Evolutionary conservation across 768 basidiomycete species (phyloP).

Genomic region (Pilatotrama ljubarskyi): DNA sequence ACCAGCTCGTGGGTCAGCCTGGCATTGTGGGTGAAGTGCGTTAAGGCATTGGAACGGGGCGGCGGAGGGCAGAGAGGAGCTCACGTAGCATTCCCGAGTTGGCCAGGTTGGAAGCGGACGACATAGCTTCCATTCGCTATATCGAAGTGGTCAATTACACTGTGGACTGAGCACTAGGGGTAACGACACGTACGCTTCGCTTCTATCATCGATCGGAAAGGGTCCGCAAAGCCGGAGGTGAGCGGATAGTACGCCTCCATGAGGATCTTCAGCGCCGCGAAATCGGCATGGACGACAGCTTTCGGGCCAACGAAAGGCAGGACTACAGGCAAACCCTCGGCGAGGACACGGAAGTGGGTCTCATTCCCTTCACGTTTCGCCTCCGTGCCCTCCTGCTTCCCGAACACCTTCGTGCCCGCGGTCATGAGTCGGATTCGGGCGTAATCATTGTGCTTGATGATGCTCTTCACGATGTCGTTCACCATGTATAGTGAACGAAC

Average conservation of each 20-base stretch:
- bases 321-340: conserved; percentile 82
- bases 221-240: conserved; percentile 58
- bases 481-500: conserved; percentile 85
- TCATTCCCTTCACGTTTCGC: conserved; percentile 51
- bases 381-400: conserved; percentile 75
- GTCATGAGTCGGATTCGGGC: conserved; percentile 82
- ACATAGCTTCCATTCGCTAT: conserved; percentile 73
- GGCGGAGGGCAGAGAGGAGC: conserved; percentile 30
- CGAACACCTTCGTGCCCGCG: conserved; percentile 92
- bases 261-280: conserved; percentile 61
- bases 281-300: conserved; percentile 59
- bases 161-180: neutral
- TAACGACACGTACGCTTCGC: conserved; percentile 47
- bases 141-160: neutral
- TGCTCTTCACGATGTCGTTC: conserved; percentile 79
- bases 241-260: conserved; percentile 82
- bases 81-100: conserved; percentile 54
- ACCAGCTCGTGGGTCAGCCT: conserved; percentile 78
- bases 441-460: conserved; percentile 82
- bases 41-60: neutral
- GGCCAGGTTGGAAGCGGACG: conserved; percentile 62
- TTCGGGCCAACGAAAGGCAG: conserved; percentile 75
- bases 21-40: neutral
- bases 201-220: conserved; percentile 56
- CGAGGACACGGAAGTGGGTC: conserved; percentile 71